Base-by-base conservation (phyloP, 139 green algal genomes). In the Protoeuglena noctilucae region DNA sequence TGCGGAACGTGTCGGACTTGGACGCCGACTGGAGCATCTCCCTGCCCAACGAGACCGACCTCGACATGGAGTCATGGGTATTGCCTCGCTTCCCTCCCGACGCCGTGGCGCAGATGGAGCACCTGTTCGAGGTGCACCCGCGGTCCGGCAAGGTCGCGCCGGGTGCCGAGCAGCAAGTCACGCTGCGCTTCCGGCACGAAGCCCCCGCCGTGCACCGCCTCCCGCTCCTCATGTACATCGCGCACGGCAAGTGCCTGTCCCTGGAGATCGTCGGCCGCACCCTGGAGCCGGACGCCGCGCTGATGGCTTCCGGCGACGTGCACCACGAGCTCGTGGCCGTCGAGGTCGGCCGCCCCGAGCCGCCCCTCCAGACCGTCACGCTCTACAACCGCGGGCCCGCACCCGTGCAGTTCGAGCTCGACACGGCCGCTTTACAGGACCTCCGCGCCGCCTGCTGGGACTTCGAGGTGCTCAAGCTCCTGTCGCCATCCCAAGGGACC, bases 41-140 rank as follows among this genome's bases (percentile, higher is more conserved):
- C 24, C 29, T 55, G 6, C 49, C 28, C 21, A 55, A 55, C 24
- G 49, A 55, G 24, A 29, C 49, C 16, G 49, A 55, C 24, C 14
- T 55, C 21, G 49, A 55, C 16, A 29, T 55, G 22, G 49, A 55
- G 49, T 22, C 29, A n/a, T 55, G 49, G 49, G 29, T 55, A 16
- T 16, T 40, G 17, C 24, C 29, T n/a, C 24, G 49, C 49, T 28
- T 40, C 24, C 49, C 49, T 23, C 49, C 28, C 17, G 24, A 55
- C 49, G 24, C 29, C 21, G 7, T 21, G 21, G n/a, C 29, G 49
- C n/a, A 22, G 21, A 55, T 55, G 17, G 49, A 55, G 49, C 28
- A 55, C 49, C 28, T 55, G 21, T 55, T 55, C 29, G 49, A 30
- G 17, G 6, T 55, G 22, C 23, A 30, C 21, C 49, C 49, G 17